Evolutionary conservation across 805 yeast genomes (phyloP).

Genomic region (Vanderwaltozyma polyspora): DNA sequence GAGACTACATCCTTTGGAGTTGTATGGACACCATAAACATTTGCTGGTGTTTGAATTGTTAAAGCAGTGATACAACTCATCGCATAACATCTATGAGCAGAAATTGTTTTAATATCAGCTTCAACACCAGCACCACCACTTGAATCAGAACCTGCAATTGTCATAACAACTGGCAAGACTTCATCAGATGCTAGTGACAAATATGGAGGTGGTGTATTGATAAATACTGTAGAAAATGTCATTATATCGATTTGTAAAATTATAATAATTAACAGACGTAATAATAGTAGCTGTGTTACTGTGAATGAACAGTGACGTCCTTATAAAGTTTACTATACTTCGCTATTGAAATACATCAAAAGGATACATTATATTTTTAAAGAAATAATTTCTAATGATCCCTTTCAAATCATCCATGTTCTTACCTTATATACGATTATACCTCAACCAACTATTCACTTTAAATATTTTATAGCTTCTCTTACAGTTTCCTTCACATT

Average conservation of each 20-base stretch:
- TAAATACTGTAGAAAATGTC: conserved; percentile 1
- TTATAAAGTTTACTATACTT: too few species aligned
- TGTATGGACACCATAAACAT: conserved; percentile 32
- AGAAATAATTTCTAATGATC: too few species aligned
- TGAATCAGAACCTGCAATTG: conserved; percentile 67
- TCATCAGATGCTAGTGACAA: conserved; percentile 15
- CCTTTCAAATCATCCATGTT: too few species aligned
- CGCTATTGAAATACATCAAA: too few species aligned
- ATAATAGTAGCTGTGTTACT: too few species aligned
- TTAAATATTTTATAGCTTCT: too few species aligned
- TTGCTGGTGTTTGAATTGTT: conserved; percentile 60
- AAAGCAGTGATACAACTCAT: conserved; percentile 67
- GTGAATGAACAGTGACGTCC: too few species aligned
- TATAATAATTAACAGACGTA: background rate
- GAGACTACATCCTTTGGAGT: conserved; percentile 35
- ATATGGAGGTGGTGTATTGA: conserved; percentile 26
- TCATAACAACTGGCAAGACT: conserved; percentile 32
- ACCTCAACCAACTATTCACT: too few species aligned
- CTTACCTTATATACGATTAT: too few species aligned
- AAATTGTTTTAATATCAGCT: conserved; percentile 73
- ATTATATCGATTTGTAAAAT: background rate
- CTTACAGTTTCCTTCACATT: too few species aligned
- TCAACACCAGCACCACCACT: conserved; percentile 92
- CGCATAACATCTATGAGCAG: conserved; percentile 67
- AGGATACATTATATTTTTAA: too few species aligned